Evolutionary conservation across 495 filamentous ascomycete genomes (phyloP).

Genomic region (Penicillium angulare): DNA sequence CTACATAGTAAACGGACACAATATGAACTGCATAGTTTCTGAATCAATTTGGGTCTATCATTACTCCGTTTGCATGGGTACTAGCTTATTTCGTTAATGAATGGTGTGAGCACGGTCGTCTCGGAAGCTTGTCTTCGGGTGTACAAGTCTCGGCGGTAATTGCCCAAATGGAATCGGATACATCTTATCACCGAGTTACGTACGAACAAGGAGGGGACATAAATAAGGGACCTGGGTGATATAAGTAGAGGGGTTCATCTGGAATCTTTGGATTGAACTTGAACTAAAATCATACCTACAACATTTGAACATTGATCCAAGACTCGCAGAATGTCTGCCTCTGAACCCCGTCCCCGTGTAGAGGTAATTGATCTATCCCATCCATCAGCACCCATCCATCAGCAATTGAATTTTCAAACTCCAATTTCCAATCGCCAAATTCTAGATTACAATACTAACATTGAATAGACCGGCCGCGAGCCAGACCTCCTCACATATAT

Average conservation of each 20-base stretch:
- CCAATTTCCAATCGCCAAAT: too few species aligned
- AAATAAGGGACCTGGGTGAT: too few species aligned
- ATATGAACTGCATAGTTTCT: too few species aligned
- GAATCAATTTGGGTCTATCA: too few species aligned
- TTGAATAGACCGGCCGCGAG: conserved; percentile 50
- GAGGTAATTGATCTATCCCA: background rate
- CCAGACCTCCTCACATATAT: conserved; percentile 65
- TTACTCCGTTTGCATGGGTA: background rate
- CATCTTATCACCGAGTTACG: background rate
- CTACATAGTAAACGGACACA: too few species aligned
- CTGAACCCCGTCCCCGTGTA: background rate
- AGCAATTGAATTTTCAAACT: too few species aligned
- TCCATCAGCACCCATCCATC: too few species aligned
- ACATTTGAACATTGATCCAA: background rate
- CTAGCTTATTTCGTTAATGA: background rate
- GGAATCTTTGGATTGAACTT: too few species aligned
- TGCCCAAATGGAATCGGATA: background rate
- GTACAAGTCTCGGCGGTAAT: background rate
- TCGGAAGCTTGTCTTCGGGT: background rate
- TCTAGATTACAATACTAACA: background rate
- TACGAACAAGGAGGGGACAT: too few species aligned
- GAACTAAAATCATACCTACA: too few species aligned
- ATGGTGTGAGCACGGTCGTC: background rate
- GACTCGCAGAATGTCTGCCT: background rate
- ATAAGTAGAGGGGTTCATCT: too few species aligned